Evolutionary conservation across 768 basidiomycete genomes (phyloP), one percentile per base, ranked within the genome.

Genomic region (Hebeloma cylindrosporum): DNA sequence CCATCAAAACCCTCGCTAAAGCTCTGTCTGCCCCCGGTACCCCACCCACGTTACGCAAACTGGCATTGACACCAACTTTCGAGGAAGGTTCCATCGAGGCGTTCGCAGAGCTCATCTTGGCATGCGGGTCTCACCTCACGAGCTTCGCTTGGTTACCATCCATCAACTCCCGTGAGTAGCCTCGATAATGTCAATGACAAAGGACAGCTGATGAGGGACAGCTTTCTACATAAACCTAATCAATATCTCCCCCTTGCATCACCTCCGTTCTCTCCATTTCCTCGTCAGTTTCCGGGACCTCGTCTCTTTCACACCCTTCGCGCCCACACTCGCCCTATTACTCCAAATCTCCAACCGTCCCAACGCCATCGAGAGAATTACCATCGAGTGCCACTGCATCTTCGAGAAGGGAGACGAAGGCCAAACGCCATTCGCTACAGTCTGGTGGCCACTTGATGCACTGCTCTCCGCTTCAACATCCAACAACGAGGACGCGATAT

Each of bases 81-180:
- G 58, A 59, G 38, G 27, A 43, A 7, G 55, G 54, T 3, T 59
- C 57, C 25, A 48, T 52, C 27, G 51, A 54, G 7, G 29, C 53
- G 1, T 37, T 54, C 18, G 40, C 35, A 30, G 51, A 57, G 7
- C 40, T 59, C 14, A 51, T 59, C 33, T 44, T 43, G 14, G 4
- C 34, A 3, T 35, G 43, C 13, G 55, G 53, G 8, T 42, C 43
- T 3, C 42, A 50, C 17, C 32, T 59, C 16, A 47, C 32, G 2
- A 28, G 33, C 2, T 57, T 59, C 22, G 55, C 54, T 47, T 59
- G 58, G 58, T 30, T 59, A 8, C 58, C 58, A 5, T 57, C 55
- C 7, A 53, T 57, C 20, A 54, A 59, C 33, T 59, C 54, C 39
- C 46, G 58, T 59, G 40, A 34, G 58, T 53, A 8, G 3, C 17